These are phyloP conservation scores for Pyrenochaeta sp. DNA, from an alignment of 2,329 filamentous ascomycete species.

Conservation along the genomic window DNA sequence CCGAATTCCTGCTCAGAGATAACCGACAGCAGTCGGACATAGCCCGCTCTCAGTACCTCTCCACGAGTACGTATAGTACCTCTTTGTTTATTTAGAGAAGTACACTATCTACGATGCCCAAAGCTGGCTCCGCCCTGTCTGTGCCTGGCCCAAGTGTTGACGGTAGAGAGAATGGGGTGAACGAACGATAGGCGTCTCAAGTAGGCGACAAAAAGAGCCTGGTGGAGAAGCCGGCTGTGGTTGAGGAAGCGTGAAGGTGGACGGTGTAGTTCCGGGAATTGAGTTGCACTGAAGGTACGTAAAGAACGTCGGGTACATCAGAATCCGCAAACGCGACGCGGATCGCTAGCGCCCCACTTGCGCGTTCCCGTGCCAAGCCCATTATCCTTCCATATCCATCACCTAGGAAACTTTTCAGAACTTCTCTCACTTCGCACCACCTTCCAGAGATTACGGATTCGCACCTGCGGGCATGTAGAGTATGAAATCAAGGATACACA, in stretches of 20 bases:
- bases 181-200: neutral
- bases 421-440: neutral
- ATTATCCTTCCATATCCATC: conserved; percentile 25
- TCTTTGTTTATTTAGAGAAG: conserved; percentile 16
- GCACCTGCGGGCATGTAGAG: no score
- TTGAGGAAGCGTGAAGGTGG: conserved; percentile 7
- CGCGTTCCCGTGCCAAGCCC: conserved; percentile 29
- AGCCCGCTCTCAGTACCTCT: conserved; percentile 10
- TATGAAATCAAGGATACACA: no score
- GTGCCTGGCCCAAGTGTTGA: neutral
- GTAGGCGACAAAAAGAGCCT: conserved; percentile 2
- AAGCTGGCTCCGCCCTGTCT: conserved; percentile 5
- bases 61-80: conserved; percentile 1
- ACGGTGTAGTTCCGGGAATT: conserved; percentile 8
- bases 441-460: no score
- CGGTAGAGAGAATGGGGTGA: neutral
- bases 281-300: conserved; percentile 13
- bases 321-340: conserved; percentile 38
- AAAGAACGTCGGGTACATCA: conserved; percentile 26
- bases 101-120: conserved; percentile 15
- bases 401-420: neutral
- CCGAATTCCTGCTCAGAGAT: conserved; percentile 9
- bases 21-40: conserved; percentile 20
- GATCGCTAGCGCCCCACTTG: conserved; percentile 30
- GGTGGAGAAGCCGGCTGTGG: neutral